Evolutionary conservation across 495 filamentous ascomycete species (phyloP).

Genomic region (Trichoderma reesei): DNA sequence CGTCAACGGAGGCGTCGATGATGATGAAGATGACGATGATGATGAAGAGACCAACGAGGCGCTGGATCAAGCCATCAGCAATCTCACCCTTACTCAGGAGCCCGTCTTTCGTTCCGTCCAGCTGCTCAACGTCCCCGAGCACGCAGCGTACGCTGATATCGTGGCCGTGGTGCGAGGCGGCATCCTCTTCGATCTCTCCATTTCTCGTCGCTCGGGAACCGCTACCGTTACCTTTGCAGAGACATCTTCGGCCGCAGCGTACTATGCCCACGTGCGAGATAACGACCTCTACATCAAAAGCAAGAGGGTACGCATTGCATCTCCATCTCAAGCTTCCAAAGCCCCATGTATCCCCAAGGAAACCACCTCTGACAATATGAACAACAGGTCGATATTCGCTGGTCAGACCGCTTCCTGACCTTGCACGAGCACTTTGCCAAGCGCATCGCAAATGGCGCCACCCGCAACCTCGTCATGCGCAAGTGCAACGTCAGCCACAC

Average conservation of each 20-base stretch:
- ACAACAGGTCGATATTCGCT: background rate
- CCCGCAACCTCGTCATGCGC: slow-evolving; percentile 62
- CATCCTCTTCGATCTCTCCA: background rate
- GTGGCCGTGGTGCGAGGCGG: background rate
- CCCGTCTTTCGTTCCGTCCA: background rate
- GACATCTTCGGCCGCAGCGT: background rate
- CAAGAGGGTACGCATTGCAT: background rate
- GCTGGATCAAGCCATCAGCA: background rate
- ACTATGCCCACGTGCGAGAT: background rate
- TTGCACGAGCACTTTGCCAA: slow-evolving; percentile 54
- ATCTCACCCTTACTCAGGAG: background rate
- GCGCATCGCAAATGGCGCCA: slow-evolving; percentile 63
- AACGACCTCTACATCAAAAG: background rate
- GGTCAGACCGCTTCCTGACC: slow-evolving; percentile 14
- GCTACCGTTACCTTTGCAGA: background rate
- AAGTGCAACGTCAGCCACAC: slow-evolving; percentile 49
- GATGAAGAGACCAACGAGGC: background rate
- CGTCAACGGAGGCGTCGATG: background rate
- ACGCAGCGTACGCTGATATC: background rate
- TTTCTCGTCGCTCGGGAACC: background rate
- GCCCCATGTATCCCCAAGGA: background rate
- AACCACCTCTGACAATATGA: background rate
- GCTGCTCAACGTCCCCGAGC: background rate
- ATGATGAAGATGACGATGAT: background rate
- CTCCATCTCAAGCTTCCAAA: background rate